A percentile compares a stretch with the other conserved stretches of the same genome.
Evolutionary conservation across 257 asterid genomes (phyloP).

Genomic region (Capsicum chinense): DNA sequence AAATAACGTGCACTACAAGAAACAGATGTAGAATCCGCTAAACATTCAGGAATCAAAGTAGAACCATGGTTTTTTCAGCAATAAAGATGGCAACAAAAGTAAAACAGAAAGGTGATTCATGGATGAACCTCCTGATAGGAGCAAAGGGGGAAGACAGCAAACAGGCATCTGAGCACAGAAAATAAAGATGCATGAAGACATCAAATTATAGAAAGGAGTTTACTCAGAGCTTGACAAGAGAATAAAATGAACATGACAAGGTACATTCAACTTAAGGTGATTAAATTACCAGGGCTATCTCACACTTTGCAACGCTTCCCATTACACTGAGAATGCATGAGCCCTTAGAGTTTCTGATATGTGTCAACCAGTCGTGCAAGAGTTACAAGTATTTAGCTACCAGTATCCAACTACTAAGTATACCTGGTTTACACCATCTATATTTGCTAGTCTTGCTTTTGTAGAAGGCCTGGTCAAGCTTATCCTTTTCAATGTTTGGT

Average conservation of each 20-base stretch:
- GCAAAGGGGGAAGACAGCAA: constrained; percentile 26
- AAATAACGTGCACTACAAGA: neutral
- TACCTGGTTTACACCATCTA: constrained; percentile 98
- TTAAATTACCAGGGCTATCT: constrained; percentile 16
- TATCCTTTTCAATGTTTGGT: constrained; percentile 82
- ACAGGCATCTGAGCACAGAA: constrained; percentile 10
- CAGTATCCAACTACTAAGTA: constrained; percentile 26
- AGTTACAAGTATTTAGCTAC: constrained; percentile 26
- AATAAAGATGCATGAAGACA: neutral
- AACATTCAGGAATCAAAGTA: neutral
- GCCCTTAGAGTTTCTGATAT: neutral
- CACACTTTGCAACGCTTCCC: neutral
- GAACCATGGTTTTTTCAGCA: neutral
- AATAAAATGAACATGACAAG: neutral
- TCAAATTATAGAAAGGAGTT: neutral
- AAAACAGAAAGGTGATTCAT: constrained; percentile 15
- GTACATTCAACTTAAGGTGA: neutral
- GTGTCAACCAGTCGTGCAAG: constrained; percentile 6
- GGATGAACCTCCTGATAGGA: constrained; percentile 7
- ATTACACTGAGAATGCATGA: constrained; percentile 17
- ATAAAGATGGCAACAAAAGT: constrained; percentile 23
- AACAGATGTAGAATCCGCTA: neutral
- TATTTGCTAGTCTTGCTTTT: constrained; percentile 91
- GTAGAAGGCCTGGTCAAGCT: constrained; percentile 85
- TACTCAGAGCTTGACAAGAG: constrained; percentile 18